Evolutionary conservation across 2,329 filamentous ascomycete species (phyloP).

Genomic region (Xenosphaeropsis pyriputrescens): DNA sequence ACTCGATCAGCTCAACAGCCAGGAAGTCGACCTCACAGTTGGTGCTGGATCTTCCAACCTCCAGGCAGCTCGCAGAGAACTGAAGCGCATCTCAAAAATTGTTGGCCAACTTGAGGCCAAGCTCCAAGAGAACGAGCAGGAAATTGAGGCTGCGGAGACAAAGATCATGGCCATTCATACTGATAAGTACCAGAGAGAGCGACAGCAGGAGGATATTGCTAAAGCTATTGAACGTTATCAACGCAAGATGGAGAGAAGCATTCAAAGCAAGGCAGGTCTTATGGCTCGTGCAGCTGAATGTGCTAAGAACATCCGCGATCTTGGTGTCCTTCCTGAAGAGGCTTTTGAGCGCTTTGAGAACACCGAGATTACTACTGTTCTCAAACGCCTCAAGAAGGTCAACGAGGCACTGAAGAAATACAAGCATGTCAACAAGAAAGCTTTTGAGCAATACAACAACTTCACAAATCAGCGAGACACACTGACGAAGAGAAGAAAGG

Average conservation of each 20-base stretch:
- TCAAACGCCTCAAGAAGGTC: constrained; percentile 69
- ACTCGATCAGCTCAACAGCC: constrained; percentile 70
- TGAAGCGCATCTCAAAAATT: constrained; percentile 60
- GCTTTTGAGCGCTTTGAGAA: constrained; percentile 84
- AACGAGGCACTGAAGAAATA: constrained; percentile 93
- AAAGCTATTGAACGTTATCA: constrained; percentile 71
- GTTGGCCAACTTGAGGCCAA: constrained; percentile 53
- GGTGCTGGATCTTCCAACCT: constrained; percentile 50
- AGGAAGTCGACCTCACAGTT: constrained; percentile 53
- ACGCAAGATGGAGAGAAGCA: constrained; percentile 80
- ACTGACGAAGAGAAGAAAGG: constrained; percentile 68
- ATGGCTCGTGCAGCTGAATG: constrained; percentile 67
- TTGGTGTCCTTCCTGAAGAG: constrained; percentile 87
- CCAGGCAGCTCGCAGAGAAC: constrained; percentile 65
- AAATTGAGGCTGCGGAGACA: constrained; percentile 41
- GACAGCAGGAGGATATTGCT: constrained; percentile 61
- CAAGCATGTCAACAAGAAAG: constrained; percentile 98
- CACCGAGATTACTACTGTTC: constrained; percentile 36
- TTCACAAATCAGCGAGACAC: constrained; percentile 88
- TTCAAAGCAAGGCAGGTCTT: constrained; percentile 73
- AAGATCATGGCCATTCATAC: constrained; percentile 22
- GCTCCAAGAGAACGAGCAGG: constrained; percentile 59
- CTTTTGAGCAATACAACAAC: constrained; percentile 96
- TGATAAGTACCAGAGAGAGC: constrained; percentile 47
- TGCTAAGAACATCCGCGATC: constrained; percentile 76